A percentile compares a stretch with the other conserved stretches of the same genome.
phyloP scores from a whole-genome alignment of 495 filamentous ascomycete genomes.

The Schizothecium vesticola region DNA sequence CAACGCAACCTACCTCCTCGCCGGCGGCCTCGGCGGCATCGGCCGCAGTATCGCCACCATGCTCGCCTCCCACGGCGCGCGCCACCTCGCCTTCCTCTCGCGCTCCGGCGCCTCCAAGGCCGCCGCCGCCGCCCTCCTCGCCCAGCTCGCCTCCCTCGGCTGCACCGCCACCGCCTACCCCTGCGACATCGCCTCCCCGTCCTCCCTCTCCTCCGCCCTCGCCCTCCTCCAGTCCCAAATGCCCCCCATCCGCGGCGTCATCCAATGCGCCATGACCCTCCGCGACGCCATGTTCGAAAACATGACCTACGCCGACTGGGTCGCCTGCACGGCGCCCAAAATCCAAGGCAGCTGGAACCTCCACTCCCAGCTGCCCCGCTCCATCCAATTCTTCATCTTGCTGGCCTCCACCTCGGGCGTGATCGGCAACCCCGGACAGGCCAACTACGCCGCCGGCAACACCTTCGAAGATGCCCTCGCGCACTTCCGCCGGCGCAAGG shows the following conservation, averaged over 20 bases:
- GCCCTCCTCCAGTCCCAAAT: too few relatives aligned
- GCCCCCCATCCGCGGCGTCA: too few relatives aligned
- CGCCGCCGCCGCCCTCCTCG: neutral
- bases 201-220: too few relatives aligned
- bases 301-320: conserved; percentile 34
- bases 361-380: conserved; percentile 10
- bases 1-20: conserved; percentile 41
- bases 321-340: conserved; percentile 45
- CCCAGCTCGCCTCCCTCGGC: neutral
- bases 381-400: conserved; percentile 57
- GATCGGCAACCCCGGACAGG: conserved; percentile 45
- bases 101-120: conserved; percentile 41
- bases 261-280: conserved; percentile 36
- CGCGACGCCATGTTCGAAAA: conserved; percentile 30
- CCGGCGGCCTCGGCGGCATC: conserved; percentile 54
- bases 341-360: conserved; percentile 35
- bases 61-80: conserved; percentile 48
- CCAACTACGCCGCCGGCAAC: conserved; percentile 56
- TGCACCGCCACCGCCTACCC: conserved; percentile 8
- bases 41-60: conserved; percentile 46
- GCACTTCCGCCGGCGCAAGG: neutral
- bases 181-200: too few relatives aligned
- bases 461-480: conserved; percentile 50
- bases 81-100: conserved; percentile 47
- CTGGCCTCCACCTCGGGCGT: conserved; percentile 52